Evolutionary conservation across 176 grass and related monocot species (phyloP).

Genomic region (Chloris gayana): DNA sequence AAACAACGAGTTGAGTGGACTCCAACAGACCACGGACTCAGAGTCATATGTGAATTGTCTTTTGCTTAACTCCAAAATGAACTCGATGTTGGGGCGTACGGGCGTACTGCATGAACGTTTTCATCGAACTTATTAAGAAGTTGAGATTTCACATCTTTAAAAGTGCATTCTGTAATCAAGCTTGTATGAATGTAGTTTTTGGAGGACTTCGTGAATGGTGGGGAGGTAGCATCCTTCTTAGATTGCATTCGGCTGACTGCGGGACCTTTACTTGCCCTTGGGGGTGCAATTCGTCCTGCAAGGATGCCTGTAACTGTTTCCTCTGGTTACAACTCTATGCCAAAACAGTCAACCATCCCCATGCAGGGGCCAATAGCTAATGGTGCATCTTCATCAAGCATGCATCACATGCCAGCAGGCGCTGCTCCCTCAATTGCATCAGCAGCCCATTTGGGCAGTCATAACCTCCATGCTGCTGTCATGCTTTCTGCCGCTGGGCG

Average conservation of each 20-base stretch:
- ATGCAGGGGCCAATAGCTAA: slow-evolving; percentile 57
- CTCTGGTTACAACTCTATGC: slow-evolving; percentile 54
- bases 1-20: too few relatives aligned
- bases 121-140: too few relatives aligned
- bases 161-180: slow-evolving; percentile 14
- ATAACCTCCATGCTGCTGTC: slow-evolving; percentile 71
- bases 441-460: slow-evolving; percentile 65
- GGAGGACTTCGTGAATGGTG: slow-evolving; percentile 99
- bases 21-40: too few relatives aligned
- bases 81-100: too few relatives aligned
- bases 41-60: too few relatives aligned
- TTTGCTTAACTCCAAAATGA: too few relatives aligned
- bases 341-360: slow-evolving; percentile 57
- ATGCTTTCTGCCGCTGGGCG: slow-evolving; percentile 88
- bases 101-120: too few relatives aligned
- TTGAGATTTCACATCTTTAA: slow-evolving; percentile 11
- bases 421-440: slow-evolving; percentile 44
- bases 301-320: slow-evolving; percentile 92
- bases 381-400: slow-evolving; percentile 62
- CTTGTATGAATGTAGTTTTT: slow-evolving; percentile 78
- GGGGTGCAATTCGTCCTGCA: slow-evolving; percentile 98
- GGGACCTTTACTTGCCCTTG: slow-evolving; percentile 94
- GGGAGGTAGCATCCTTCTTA: slow-evolving; percentile 97
- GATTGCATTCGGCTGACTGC: slow-evolving; percentile 94
- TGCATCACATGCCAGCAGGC: slow-evolving; percentile 48